Evolutionary conservation across 1,139 yeast species (phyloP).

Genomic region (Magnusiomyces paraingens): DNA sequence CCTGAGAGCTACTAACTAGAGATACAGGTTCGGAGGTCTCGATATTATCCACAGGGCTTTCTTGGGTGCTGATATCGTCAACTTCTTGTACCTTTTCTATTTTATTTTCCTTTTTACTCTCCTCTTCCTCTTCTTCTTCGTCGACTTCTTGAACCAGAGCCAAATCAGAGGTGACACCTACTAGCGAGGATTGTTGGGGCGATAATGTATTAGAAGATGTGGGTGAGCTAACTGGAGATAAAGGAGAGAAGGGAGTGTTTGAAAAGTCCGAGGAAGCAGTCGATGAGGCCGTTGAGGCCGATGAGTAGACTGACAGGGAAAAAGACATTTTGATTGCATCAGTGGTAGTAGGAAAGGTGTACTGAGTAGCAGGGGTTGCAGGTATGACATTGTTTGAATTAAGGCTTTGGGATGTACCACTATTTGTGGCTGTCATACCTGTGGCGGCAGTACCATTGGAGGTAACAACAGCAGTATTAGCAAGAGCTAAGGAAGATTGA

Average conservation of each 20-base stretch:
- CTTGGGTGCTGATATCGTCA: too few relatives aligned
- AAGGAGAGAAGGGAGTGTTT: constrained; percentile 1
- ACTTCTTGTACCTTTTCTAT: background rate
- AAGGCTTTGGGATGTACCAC: too few relatives aligned
- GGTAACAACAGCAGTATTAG: too few relatives aligned
- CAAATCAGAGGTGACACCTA: constrained; percentile 3
- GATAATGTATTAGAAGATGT: background rate
- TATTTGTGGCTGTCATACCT: too few relatives aligned
- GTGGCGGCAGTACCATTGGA: too few relatives aligned
- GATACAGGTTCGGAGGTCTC: too few relatives aligned
- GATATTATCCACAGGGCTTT: too few relatives aligned
- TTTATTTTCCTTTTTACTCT: too few relatives aligned
- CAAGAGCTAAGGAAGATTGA: too few relatives aligned
- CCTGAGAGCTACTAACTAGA: too few relatives aligned
- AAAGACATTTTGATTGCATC: background rate
- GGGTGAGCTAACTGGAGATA: background rate
- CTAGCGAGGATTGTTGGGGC: background rate
- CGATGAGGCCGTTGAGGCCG: background rate
- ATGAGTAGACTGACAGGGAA: background rate
- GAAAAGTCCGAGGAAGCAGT: background rate
- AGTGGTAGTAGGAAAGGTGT: background rate
- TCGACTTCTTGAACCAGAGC: constrained; percentile 7
- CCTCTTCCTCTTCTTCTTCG: background rate
- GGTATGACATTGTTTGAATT: background rate
- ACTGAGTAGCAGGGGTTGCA: background rate